Evolutionary conservation across 345 rosid species (phyloP), one percentile per base, ranked within the genome.

Genomic region (Psidium friedrichsthalianum): DNA sequence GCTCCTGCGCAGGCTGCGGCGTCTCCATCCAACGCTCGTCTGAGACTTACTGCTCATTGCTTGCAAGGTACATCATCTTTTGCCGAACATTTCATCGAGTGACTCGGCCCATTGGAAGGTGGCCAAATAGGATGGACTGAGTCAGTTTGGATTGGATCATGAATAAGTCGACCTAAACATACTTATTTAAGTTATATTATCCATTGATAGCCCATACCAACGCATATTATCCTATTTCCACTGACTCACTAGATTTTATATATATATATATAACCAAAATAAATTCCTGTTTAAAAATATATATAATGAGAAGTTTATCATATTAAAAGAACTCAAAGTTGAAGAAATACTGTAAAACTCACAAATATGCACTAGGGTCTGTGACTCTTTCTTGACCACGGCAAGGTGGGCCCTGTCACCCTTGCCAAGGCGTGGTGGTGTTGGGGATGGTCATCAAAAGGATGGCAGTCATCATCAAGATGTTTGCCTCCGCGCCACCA

Each of bases 1-100:
- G 91, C 78, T 85, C 96, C 32, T 96, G 98, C 87, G 92, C 85
- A n/a, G 90, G 94, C 32, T 96, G 98, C 87, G 87, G 91, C 61
- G 92, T 95, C 91, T 94, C 92, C 87, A 88, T 95, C 84, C 98
- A 94, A 88, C 95, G 94, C 76, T 61, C 57, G 49, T 95, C 96
- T 20, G 95, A 93, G 91, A 90, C 90, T 24, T 96, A 89, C 89
- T 96, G 98, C 89, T 96, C 24, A 94, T 96, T 59, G 94, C 94
- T 9, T 96, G 98, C 95, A 96, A 94, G 96, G 98, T 96, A 87
- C 83, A 29, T 21, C 20, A 36, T 69, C 47, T 22, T 15, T 64
- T 32, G 76, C 57, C 24, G 8, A 55, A 21, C 2, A 54, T 13
- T 36, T 69, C 47, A 69, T 42, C 6, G 3, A 69, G 80, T 36